These are phyloP conservation scores for Plasmodium coatneyi DNA, from an alignment of 169 alveolate species.

Conservation along the genomic window DNA sequence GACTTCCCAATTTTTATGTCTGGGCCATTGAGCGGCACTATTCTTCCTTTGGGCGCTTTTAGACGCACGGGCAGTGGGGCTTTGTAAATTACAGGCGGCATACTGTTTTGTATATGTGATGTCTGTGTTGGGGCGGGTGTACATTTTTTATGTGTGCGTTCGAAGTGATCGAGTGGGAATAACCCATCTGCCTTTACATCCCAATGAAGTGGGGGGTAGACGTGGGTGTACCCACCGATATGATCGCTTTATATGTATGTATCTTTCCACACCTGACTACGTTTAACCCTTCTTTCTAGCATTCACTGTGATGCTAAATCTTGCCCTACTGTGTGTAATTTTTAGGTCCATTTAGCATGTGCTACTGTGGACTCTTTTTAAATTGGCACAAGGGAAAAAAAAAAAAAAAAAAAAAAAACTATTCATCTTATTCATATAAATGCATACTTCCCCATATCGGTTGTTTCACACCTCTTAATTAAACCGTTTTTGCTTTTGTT, in stretches of 20 bases:
- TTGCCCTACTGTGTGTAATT: background rate
- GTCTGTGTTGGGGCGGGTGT: background rate
- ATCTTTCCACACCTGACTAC: background rate
- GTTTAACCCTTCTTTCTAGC: background rate
- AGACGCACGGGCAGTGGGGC: slow-evolving; percentile 82
- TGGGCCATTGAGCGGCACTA: slow-evolving; percentile 79
- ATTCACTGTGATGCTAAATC: background rate
- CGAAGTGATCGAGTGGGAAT: background rate
- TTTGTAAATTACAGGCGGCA: slow-evolving; percentile 86
- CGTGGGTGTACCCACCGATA: background rate
- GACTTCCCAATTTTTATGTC: slow-evolving; percentile 83
- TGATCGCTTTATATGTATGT: background rate
- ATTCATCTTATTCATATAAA: background rate
- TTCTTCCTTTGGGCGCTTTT: slow-evolving; percentile 87
- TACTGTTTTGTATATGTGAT: slow-evolving; percentile 24
- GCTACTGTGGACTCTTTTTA: background rate
- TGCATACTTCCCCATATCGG: background rate
- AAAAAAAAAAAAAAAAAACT: background rate
- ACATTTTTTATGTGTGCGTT: background rate
- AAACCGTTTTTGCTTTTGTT: background rate
- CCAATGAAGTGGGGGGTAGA: background rate
- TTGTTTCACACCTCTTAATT: background rate
- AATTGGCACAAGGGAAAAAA: background rate
- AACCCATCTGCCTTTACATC: background rate
- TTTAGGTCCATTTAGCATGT: background rate